These are phyloP conservation scores for Colletotrichum gloeosporioides DNA, from an alignment of 2,329 filamentous ascomycete genomes.

Conservation along the genomic window DNA sequence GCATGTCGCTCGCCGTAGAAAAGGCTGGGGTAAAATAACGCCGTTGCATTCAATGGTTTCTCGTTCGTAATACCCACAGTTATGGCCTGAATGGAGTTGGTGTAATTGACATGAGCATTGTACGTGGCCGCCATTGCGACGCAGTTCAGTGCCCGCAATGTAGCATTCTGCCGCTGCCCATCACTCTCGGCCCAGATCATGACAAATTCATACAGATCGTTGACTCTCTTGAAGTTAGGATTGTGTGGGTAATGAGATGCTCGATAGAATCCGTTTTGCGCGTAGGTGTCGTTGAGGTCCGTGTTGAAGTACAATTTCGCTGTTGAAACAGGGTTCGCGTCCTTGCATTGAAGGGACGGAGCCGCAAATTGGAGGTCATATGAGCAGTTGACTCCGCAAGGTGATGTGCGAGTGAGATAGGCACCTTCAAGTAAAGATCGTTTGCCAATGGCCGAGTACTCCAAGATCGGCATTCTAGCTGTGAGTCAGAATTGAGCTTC, in stretches of 20 bases:
- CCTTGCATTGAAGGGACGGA: neutral
- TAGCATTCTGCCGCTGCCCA: neutral
- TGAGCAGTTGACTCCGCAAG: neutral
- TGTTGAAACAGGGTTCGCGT: neutral
- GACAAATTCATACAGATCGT: neutral
- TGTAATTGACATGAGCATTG: neutral
- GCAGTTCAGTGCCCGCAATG: neutral
- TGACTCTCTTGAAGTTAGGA: neutral
- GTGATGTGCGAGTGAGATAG: neutral
- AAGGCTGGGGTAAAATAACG: neutral
- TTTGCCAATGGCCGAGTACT: neutral
- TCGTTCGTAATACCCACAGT: neutral
- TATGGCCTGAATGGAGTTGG: neutral
- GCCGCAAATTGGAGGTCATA: neutral
- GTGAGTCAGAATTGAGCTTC: neutral
- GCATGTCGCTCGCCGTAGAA: neutral
- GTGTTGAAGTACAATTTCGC: neutral
- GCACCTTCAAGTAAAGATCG: neutral
- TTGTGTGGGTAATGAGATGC: neutral
- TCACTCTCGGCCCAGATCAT: neutral
- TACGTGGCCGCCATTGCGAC: neutral
- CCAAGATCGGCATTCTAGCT: neutral
- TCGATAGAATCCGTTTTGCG: neutral
- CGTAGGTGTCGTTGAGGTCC: neutral
- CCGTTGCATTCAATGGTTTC: neutral